Base-by-base conservation (phyloP, 306 rosid genomes). In the Ormosia semicastrata region DNA sequence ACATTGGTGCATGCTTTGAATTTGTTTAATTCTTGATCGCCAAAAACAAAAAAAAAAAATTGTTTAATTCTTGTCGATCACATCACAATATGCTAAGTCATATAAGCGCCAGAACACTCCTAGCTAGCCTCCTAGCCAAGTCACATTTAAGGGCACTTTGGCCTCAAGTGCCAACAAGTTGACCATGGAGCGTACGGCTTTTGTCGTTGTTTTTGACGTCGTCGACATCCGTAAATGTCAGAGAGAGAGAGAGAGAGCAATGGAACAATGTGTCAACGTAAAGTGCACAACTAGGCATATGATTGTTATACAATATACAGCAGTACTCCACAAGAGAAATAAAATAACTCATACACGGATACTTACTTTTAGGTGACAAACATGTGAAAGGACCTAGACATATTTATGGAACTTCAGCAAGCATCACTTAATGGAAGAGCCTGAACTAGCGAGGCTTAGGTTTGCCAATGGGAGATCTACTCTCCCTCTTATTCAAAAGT, bases 181-280 rank as follows among this genome's bases (percentile, higher is more conserved):
- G 87, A 87, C 87, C 80, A 84, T 66, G 58, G 62, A 36, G 9
- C 60, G 87, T 87, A 81, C 84, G 84, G 64, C 8, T 66, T 72
- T 83, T 80, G 83, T 83, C 81, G 75, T 74, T 65, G 69, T 75
- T 87, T 57, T 87, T 57, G 71, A 72, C 9, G 64, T 76, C 71
- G 64, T 80, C 81, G n/a, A n/a, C n/a, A 87, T 37, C 80, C 52
- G 75, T 49, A 47, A 64, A 71, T 86, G 80, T 54, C 66, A 74
- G 60, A 66, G 62, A 39, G 29, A 62, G 62, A 76, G 47, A 32
- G 54, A 33, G 64, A 71, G 65, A 81, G 78, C 46, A 37, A 37
- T 33, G 30, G 43, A 66, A 57, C 73, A 58, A 15, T n/a, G 71
- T 58, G 82, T 86, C 83, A 77, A 85, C 84, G 17, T 83, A 66